Percentiles rank a stretch among this genome's conserved stretches.
These are phyloP conservation scores for Carex myosuroides DNA, from an alignment of 176 grass and related monocot species.

Conservation along the genomic window DNA sequence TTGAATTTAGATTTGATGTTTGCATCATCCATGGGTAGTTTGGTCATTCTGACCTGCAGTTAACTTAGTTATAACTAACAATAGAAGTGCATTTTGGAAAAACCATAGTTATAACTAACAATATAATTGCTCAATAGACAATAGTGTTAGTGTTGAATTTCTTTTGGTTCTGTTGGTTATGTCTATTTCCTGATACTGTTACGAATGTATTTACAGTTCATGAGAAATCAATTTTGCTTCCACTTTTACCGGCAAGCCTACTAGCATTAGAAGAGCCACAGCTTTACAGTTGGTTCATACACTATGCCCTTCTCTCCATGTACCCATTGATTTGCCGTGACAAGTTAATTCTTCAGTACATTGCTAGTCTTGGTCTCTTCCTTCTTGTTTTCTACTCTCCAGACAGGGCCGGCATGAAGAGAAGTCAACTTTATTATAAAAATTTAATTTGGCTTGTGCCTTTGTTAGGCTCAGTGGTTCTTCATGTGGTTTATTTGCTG, in stretches of 20 bases:
- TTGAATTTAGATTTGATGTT: background rate
- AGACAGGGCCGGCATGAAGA: conserved; percentile 20
- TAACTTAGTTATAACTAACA: background rate
- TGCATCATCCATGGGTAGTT: background rate
- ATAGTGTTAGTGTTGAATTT: background rate
- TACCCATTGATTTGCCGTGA: conserved; percentile 72
- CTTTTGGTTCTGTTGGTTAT: background rate
- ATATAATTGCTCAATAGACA: background rate
- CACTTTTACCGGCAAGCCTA: conserved; percentile 85
- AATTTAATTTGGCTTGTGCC: conserved; percentile 42
- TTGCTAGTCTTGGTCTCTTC: conserved; percentile 58
- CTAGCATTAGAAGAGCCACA: conserved; percentile 65
- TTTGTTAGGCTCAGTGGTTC: conserved; percentile 38
- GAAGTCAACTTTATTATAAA: conserved; percentile 18
- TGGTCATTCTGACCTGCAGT: background rate
- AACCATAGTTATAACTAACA: background rate
- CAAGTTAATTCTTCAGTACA: conserved; percentile 69
- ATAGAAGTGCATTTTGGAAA: background rate
- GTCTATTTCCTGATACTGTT: background rate
- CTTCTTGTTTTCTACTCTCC: conserved; percentile 66
- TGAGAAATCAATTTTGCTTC: conserved; percentile 97
- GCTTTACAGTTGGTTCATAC: conserved; percentile 63
- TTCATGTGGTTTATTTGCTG: conserved; percentile 55
- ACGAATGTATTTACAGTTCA: conserved; percentile 55
- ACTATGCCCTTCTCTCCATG: conserved; percentile 86